Percentiles rank a stretch among this genome's conserved stretches.
Evolutionary conservation across 768 basidiomycete species (phyloP).

Genomic region (Suillus clintonianus): DNA sequence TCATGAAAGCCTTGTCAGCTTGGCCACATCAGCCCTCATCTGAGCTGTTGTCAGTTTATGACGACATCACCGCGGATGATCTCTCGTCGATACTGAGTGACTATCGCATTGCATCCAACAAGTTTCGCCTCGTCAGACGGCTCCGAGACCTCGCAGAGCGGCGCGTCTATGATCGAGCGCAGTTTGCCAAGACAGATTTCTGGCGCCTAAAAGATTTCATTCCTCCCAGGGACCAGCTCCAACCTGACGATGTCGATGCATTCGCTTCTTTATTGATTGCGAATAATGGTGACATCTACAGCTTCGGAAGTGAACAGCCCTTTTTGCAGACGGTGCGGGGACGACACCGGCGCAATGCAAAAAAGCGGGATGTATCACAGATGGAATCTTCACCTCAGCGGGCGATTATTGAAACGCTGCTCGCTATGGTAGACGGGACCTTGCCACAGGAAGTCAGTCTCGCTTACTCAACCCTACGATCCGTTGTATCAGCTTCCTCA

Average conservation of each 20-base stretch:
- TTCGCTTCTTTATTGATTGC: slow-evolving; percentile 67
- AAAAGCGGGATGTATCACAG: slow-evolving; percentile 16
- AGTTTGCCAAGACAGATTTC: slow-evolving; percentile 65
- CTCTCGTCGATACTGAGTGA: slow-evolving; percentile 61
- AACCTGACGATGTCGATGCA: slow-evolving; percentile 68
- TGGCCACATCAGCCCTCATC: slow-evolving; percentile 71
- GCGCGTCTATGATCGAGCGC: slow-evolving; percentile 38
- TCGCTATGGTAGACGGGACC: slow-evolving; percentile 59
- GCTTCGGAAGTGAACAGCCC: slow-evolving; percentile 56
- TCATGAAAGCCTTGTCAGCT: slow-evolving; percentile 61
- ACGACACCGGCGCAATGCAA: slow-evolving; percentile 29
- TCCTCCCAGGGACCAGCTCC: slow-evolving; percentile 53
- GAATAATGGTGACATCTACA: slow-evolving; percentile 61
- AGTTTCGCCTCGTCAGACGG: slow-evolving; percentile 73
- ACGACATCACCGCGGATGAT: slow-evolving; percentile 46
- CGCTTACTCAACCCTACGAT: slow-evolving; percentile 69
- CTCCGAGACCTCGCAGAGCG: slow-evolving; percentile 51
- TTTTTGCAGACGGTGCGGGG: slow-evolving; percentile 42
- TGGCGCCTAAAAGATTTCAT: slow-evolving; percentile 86
- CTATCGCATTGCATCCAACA: slow-evolving; percentile 64
- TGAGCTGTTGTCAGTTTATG: slow-evolving; percentile 44
- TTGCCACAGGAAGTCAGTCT: slow-evolving; percentile 49
- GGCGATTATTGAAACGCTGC: slow-evolving; percentile 53
- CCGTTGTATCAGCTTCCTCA: slow-evolving; percentile 45
- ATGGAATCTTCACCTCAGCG: slow-evolving; percentile 41